Conservation (phyloP, 2,329 filamentous ascomycete genomes). For the Dothideomycetes sp. region DNA sequence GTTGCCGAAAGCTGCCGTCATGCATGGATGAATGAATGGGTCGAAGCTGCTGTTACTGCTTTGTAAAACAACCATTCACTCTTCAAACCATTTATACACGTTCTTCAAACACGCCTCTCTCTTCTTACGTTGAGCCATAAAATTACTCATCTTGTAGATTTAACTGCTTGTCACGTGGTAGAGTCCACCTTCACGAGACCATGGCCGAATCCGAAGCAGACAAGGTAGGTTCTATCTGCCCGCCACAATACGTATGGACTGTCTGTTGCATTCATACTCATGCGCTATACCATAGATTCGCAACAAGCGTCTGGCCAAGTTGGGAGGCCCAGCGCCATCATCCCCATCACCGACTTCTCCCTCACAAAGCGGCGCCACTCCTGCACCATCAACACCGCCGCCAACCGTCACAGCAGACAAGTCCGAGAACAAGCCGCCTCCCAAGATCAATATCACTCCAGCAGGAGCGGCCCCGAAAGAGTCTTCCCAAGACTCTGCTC, state of each 20-base stretch:
- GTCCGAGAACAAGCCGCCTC: conserved; percentile 24
- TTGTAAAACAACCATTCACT: no score
- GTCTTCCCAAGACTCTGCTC: conserved; percentile 28
- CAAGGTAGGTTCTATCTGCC: conserved; percentile 28
- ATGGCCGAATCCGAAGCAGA: conserved; percentile 35
- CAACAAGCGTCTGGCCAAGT: conserved; percentile 57
- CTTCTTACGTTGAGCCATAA: no score
- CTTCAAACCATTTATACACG: no score
- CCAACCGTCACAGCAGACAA: conserved; percentile 19
- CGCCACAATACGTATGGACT: conserved; percentile 3
- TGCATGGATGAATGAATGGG: no score
- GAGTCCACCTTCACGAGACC: no score
- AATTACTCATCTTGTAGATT: no score
- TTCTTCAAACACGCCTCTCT: no score
- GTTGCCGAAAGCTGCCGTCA: background rate
- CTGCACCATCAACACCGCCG: conserved; percentile 14
- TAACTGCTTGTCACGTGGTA: no score
- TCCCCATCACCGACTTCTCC: conserved; percentile 17
- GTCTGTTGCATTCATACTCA: no score
- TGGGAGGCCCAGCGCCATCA: conserved; percentile 33
- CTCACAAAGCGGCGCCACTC: conserved; percentile 10
- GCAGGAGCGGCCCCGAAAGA: conserved; percentile 27
- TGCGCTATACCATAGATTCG: conserved; percentile 54
- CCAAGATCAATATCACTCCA: conserved; percentile 26
- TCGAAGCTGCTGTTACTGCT: no score